Percentiles rank a stretch among this genome's conserved stretches.
These are phyloP conservation scores for Colletotrichum chrysophilum DNA, from an alignment of 2,329 filamentous ascomycete species.

Conservation along the genomic window DNA sequence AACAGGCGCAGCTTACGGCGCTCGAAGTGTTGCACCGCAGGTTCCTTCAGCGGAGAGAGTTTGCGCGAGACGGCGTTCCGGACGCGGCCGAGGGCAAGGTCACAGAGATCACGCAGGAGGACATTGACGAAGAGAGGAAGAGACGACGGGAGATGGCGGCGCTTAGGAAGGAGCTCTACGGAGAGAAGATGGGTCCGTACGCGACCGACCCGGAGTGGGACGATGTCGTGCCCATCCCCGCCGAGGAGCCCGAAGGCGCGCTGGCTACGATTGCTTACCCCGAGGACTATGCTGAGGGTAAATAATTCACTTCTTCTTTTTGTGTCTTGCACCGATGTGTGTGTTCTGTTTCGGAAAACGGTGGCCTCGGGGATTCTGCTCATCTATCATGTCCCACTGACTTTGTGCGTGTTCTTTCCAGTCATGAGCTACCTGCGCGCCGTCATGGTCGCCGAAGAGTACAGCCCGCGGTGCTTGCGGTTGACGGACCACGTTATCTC, in stretches of 20 bases:
- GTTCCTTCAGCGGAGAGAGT: conserved; percentile 45
- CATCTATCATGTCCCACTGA: background rate
- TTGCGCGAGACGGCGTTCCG: conserved; percentile 25
- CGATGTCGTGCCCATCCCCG: conserved; percentile 81
- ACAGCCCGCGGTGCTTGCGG: conserved; percentile 76
- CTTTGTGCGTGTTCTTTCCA: conserved; percentile 30
- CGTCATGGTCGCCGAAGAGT: conserved; percentile 88
- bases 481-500: conserved; percentile 90
- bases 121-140: conserved; percentile 50
- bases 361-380: background rate
- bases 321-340: background rate
- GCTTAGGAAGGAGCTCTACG: conserved; percentile 58
- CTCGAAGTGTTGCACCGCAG: conserved; percentile 48
- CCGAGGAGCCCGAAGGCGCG: conserved; percentile 82
- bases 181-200: conserved; percentile 56
- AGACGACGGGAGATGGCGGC: conserved; percentile 56
- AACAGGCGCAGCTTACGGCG: conserved; percentile 46
- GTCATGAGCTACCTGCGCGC: conserved; percentile 93
- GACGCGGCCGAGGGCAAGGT: conserved; percentile 20
- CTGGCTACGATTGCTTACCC: conserved; percentile 93
- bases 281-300: conserved; percentile 84
- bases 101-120: conserved; percentile 37
- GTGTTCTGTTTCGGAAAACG: background rate
- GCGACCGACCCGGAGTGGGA: conserved; percentile 79
- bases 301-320: conserved; percentile 25